phyloP scores from a whole-genome alignment of 2,329 filamentous ascomycete species.

The Onygenales sp. region DNA sequence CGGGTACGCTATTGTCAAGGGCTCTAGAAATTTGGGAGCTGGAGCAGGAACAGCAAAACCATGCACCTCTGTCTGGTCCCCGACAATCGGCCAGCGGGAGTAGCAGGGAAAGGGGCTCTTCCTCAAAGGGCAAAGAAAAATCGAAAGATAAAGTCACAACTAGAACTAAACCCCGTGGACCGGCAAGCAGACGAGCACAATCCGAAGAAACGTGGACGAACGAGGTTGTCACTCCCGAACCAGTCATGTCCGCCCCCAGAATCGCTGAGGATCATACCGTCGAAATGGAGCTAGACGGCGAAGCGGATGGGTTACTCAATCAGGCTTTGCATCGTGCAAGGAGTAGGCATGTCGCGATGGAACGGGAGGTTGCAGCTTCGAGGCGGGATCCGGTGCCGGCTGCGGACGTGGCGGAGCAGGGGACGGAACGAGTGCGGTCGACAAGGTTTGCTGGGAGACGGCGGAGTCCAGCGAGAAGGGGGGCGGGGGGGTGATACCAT shows the following conservation, averaged over 20 bases:
- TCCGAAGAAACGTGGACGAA: conserved; percentile 27
- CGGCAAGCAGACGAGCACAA: not conserved
- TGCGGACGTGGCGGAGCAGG: not conserved
- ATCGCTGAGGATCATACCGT: conserved; percentile 15
- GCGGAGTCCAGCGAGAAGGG: conserved; percentile 7
- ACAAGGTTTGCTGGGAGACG: conserved; percentile 8
- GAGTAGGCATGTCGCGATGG: not conserved
- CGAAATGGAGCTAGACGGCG: conserved; percentile 34
- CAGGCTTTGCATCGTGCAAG: conserved; percentile 25
- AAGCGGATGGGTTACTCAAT: conserved; percentile 32
- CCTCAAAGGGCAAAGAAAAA: conserved; percentile 21
- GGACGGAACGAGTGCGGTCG: conserved; percentile 1
- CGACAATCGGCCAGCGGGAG: conserved; percentile 5
- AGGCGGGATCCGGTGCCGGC: not conserved
- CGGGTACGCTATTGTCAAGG: conserved; percentile 35
- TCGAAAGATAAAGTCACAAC: conserved; percentile 11
- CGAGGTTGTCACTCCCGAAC: conserved; percentile 23
- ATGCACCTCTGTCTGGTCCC: not conserved
- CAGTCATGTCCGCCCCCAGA: conserved; percentile 15
- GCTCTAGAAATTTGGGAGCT: conserved; percentile 38
- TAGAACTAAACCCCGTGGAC: conserved; percentile 11
- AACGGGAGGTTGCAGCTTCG: not conserved
- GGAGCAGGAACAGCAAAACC: conserved; percentile 21
- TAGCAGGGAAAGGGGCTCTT: conserved; percentile 13
- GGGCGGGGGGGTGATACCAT: conserved; percentile 1